Evolutionary conservation across 2,329 filamentous ascomycete species (phyloP).

Genomic region (Didymella lethalis): DNA sequence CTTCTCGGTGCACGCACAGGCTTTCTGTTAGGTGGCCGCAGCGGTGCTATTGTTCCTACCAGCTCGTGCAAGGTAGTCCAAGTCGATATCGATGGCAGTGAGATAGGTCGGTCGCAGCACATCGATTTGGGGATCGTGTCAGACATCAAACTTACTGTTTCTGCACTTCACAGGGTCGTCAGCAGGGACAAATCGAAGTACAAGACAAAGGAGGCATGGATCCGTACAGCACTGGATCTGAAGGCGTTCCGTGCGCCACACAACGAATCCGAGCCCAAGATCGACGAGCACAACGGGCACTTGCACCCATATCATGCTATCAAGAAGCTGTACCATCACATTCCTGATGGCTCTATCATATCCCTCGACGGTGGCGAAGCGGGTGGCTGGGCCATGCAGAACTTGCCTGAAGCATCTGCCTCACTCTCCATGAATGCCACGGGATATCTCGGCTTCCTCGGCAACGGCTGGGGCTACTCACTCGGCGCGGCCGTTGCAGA

Average conservation of each 20-base stretch:
- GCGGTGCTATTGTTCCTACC: slow-evolving; percentile 51
- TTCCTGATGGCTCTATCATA: slow-evolving; percentile 50
- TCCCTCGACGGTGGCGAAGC: slow-evolving; percentile 54
- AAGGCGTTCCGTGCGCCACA: slow-evolving; percentile 32
- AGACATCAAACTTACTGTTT: slow-evolving; percentile 48
- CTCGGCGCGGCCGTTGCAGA: slow-evolving; percentile 55
- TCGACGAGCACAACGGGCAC: slow-evolving; percentile 38
- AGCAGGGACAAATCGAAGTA: slow-evolving; percentile 20
- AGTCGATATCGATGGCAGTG: slow-evolving; percentile 54
- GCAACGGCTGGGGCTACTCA: slow-evolving; percentile 58
- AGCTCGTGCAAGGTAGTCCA: slow-evolving; percentile 52
- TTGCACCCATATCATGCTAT: slow-evolving; percentile 57
- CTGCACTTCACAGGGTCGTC: slow-evolving; percentile 33
- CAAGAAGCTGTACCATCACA: slow-evolving; percentile 46
- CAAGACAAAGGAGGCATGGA: slow-evolving; percentile 36
- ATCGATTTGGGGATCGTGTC: slow-evolving; percentile 55
- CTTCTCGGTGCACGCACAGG: slow-evolving; percentile 55
- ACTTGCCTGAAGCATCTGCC: slow-evolving; percentile 34
- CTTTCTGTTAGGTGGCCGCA: slow-evolving; percentile 52
- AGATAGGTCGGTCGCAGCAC: slow-evolving; percentile 54
- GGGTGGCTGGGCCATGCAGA: slow-evolving; percentile 48
- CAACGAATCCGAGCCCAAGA: slow-evolving; percentile 34
- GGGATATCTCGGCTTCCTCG: slow-evolving; percentile 56
- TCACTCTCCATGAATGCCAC: slow-evolving; percentile 39
- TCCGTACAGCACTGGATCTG: slow-evolving; percentile 35